Evolutionary conservation across 805 yeast species (phyloP).

Genomic region (Scheffersomyces spartinae): DNA sequence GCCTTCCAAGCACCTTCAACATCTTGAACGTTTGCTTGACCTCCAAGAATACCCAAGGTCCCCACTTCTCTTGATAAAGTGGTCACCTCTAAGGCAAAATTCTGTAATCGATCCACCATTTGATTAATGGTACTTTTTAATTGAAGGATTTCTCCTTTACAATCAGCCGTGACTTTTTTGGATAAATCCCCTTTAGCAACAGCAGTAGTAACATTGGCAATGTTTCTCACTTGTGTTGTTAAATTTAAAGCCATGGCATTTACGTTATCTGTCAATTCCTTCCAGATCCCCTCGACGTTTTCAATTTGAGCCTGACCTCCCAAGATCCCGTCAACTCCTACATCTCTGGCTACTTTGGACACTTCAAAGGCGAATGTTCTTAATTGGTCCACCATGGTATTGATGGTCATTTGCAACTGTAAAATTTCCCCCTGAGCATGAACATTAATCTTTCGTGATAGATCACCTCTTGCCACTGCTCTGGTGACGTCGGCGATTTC

Average conservation of each 20-base stretch:
- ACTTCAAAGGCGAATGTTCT: conserved; percentile 79
- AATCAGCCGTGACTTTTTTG: conserved; percentile 76
- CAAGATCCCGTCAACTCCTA: conserved; percentile 79
- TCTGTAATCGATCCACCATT: conserved; percentile 40
- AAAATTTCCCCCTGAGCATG: conserved; percentile 88
- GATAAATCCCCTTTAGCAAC: conserved; percentile 77
- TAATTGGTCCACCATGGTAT: conserved; percentile 81
- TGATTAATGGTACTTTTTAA: conserved; percentile 37
- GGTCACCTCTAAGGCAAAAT: conserved; percentile 35
- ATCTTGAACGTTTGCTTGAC: conserved; percentile 40
- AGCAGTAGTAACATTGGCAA: conserved; percentile 81
- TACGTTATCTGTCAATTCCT: conserved; percentile 74
- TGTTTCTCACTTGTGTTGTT: conserved; percentile 80
- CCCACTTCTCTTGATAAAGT: conserved; percentile 37
- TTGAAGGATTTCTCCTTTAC: conserved; percentile 50
- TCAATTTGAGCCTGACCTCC: conserved; percentile 82
- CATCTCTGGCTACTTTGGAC: conserved; percentile 77
- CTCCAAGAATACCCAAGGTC: conserved; percentile 35
- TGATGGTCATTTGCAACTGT: conserved; percentile 76
- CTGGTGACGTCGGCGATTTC: conserved; percentile 85
- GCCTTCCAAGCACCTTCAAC: conserved; percentile 43
- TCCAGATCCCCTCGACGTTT: conserved; percentile 81
- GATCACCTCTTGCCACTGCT: conserved; percentile 81
- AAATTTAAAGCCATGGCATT: conserved; percentile 85
- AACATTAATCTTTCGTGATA: conserved; percentile 73